Conservation (phyloP, 2,329 filamentous ascomycete species). For the Talaromyces sp. region DNA sequence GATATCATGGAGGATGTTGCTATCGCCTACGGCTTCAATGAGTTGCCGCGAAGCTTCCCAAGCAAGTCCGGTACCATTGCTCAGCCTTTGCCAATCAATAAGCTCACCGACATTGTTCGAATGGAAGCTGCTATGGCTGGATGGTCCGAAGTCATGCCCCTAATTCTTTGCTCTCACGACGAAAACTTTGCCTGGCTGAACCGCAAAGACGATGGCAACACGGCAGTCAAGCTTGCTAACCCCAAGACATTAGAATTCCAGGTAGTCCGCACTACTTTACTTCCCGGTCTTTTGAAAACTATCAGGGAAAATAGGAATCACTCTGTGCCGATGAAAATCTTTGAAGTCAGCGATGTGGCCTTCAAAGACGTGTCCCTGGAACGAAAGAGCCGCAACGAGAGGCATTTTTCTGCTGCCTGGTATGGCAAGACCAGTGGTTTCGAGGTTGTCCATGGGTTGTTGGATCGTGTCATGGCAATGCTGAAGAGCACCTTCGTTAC, state of each 20-base stretch:
- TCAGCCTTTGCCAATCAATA: slow-evolving; percentile 85
- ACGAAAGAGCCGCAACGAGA: slow-evolving; percentile 84
- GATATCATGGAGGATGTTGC: slow-evolving; percentile 99
- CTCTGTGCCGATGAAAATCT: slow-evolving; percentile 82
- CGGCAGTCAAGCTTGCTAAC: slow-evolving; percentile 80
- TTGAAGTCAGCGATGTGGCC: slow-evolving; percentile 84
- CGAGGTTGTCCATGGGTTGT: slow-evolving; percentile 87
- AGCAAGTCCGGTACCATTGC: slow-evolving; percentile 83
- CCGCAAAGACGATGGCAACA: slow-evolving; percentile 78
- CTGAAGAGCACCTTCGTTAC: slow-evolving; percentile 76
- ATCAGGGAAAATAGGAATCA: slow-evolving; percentile 91
- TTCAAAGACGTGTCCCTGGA: slow-evolving; percentile 81
- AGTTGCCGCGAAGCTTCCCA: slow-evolving; percentile 79
- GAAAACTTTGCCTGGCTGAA: slow-evolving; percentile 98
- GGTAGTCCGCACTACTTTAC: slow-evolving; percentile 78
- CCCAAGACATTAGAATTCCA: slow-evolving; percentile 93
- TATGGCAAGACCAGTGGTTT: slow-evolving; percentile 94
- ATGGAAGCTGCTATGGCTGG: slow-evolving; percentile 87
- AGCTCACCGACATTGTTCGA: slow-evolving; percentile 86
- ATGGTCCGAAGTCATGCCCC: slow-evolving; percentile 92
- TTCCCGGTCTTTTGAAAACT: slow-evolving; percentile 88
- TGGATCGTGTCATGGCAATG: slow-evolving; percentile 92
- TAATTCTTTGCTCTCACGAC: slow-evolving; percentile 95
- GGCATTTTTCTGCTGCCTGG: slow-evolving; percentile 93
- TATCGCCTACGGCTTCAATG: slow-evolving; percentile 97